Evolutionary conservation across 306 rosid genomes (phyloP).

Genomic region (Pyrus bretschneideri): DNA sequence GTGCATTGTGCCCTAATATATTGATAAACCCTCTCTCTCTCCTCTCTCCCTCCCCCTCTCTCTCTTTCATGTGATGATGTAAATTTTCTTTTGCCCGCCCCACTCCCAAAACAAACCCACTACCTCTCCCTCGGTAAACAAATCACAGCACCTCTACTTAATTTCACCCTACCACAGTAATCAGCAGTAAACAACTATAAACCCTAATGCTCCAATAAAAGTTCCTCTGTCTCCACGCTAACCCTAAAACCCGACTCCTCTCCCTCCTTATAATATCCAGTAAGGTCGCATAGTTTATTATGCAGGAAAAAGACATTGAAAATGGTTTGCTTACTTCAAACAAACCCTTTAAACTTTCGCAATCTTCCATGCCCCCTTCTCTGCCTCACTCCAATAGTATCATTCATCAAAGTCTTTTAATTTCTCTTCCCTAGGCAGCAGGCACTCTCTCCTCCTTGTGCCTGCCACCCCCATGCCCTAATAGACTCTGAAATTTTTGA

Average conservation of each 20-base stretch:
- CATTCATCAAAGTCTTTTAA: slow-evolving; percentile 30
- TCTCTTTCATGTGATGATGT: slow-evolving; percentile 37
- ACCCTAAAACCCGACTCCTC: slow-evolving; percentile 7
- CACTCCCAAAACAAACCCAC: slow-evolving; percentile 93
- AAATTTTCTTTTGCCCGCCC: slow-evolving; percentile 42
- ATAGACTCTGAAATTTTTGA: slow-evolving; percentile 70
- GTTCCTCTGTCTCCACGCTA: slow-evolving; percentile 41
- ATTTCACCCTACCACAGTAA: slow-evolving; percentile 34
- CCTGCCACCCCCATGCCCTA: slow-evolving; percentile 28
- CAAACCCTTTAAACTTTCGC: slow-evolving; percentile 61
- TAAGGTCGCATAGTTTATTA: slow-evolving; percentile 20
- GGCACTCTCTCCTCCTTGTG: slow-evolving; percentile 18
- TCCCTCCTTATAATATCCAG: slow-evolving; percentile 9
- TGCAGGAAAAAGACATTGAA: slow-evolving; percentile 31
- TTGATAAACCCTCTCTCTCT: slow-evolving; percentile 14
- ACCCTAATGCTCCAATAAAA: slow-evolving; percentile 24
- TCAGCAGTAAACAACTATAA: slow-evolving; percentile 22
- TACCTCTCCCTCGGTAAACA: slow-evolving; percentile 58
- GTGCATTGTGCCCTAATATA: slow-evolving; percentile 62
- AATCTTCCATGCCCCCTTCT: slow-evolving; percentile 50
- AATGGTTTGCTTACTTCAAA: slow-evolving; percentile 42
- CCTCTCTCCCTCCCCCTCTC: slow-evolving; percentile 18
- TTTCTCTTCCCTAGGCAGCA: slow-evolving; percentile 45
- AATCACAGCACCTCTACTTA: slow-evolving; percentile 36
- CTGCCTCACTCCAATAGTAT: neutral